These are phyloP conservation scores for Fusarium caatingaense DNA, from an alignment of 2,329 filamentous ascomycete species.

Conservation along the genomic window DNA sequence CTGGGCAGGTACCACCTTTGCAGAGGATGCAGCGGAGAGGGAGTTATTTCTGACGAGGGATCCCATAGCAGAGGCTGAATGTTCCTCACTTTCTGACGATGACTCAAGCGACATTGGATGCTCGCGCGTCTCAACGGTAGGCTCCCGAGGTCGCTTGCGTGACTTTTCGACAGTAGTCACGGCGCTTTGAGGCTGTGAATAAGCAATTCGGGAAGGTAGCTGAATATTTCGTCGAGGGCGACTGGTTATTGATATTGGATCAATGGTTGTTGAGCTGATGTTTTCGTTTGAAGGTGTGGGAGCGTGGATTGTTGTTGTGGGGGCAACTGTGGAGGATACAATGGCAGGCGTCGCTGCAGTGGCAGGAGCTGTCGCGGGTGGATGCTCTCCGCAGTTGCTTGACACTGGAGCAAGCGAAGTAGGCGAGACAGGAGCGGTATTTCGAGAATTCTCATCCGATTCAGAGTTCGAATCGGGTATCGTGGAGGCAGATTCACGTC, in stretches of 20 bases:
- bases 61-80: neutral
- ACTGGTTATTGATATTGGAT: neutral
- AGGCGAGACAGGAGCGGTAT: neutral
- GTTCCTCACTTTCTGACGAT: accelerated
- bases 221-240: neutral
- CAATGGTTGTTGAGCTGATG: neutral
- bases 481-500: neutral
- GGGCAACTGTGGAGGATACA: neutral
- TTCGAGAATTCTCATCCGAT: neutral
- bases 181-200: neutral
- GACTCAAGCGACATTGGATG: neutral
- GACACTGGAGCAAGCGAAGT: neutral
- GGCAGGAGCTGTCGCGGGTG: neutral
- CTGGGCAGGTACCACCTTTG: too few relatives aligned
- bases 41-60: neutral
- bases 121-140: neutral
- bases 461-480: neutral
- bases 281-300: too few relatives aligned
- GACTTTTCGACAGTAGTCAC: neutral
- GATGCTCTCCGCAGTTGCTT: neutral
- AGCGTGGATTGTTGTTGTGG: neutral
- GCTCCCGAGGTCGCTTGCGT: neutral
- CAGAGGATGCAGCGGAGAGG: neutral
- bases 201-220: neutral
- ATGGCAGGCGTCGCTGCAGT: neutral